Evolutionary conservation across 345 rosid species (phyloP), one percentile per base, ranked within the genome.

Genomic region (Abelmoschus esculentus): DNA sequence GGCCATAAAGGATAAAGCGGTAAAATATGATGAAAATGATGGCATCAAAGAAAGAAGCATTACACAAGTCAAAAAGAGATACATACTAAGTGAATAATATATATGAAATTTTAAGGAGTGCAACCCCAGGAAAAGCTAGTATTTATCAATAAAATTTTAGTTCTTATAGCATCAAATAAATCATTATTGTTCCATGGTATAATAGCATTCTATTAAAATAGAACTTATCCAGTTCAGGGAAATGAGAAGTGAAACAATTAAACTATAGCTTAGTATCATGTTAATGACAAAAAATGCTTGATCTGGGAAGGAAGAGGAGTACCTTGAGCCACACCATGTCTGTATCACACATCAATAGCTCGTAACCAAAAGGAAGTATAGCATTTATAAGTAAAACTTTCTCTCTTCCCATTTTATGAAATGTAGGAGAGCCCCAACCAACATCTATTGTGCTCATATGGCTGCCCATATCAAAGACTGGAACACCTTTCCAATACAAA

Each of bases 311-410:
- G 44, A 32, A 38, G 9, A 22, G 26, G 26, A 50, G 62, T 61
- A 95, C 99, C 98, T 95, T 95, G 70, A 95, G 79, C 99, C 99
- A 95, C 70, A 90, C 99, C 98, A 90, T 89, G 79, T 95, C 99
- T 29, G 99, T 90, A 73, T 95, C 99, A 46, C 99, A 95, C 99
- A 92, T 95, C 75, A 95, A 73, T 66, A 95, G 79, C 78, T 95
- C 99, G 70, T 66, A 84, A 62, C 99, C 99, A 73, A 74, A 90
- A 61, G 98, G 97, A 19, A 95, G 90, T 68, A 95, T 80, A 32
- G 87, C 77, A 71, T 95, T 91, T 28, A 95, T 91, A 68, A 95
- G 86, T 74, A 92, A 72, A 38, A 90, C 98, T 84, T 95, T 95
- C 76, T 95, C 99, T 85, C 99, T 88, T 61, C 98, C 99, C 99